A percentile compares a stretch with the other conserved stretches of the same genome.
Evolutionary conservation across 306 rosid genomes (phyloP).

Genomic region (Cucumis melo): DNA sequence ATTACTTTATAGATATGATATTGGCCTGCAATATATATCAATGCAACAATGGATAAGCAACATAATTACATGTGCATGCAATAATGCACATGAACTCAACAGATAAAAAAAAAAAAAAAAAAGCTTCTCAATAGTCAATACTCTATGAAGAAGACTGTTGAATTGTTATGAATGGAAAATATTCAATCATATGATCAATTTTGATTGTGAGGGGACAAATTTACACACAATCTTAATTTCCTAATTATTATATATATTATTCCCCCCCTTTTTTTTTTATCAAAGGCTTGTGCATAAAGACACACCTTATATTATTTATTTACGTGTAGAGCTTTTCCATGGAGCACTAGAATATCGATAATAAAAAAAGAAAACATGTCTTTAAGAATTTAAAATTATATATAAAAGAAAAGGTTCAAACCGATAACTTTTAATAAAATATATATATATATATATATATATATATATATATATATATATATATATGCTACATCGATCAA

Average conservation of each 20-base stretch:
- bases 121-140: neutral
- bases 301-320: neutral
- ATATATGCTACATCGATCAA: too few relatives aligned
- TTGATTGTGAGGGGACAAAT: neutral
- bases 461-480: too few relatives aligned
- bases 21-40: slow-evolving; percentile 4
- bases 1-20: neutral
- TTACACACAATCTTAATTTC: neutral
- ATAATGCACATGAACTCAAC: neutral
- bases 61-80: slow-evolving; percentile 2
- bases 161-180: neutral
- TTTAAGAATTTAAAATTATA: too few relatives aligned
- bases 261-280: neutral
- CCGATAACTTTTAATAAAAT: too few relatives aligned
- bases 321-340: neutral
- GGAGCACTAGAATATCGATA: neutral
- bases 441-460: too few relatives aligned
- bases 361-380: too few relatives aligned
- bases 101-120: neutral
- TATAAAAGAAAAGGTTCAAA: too few relatives aligned
- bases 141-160: neutral
- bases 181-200: neutral
- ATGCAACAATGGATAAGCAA: neutral
- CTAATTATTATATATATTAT: neutral
- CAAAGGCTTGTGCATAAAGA: neutral